These are phyloP conservation scores for Dicorynia guianensis DNA, from an alignment of 306 rosid genomes.

Conservation along the genomic window DNA sequence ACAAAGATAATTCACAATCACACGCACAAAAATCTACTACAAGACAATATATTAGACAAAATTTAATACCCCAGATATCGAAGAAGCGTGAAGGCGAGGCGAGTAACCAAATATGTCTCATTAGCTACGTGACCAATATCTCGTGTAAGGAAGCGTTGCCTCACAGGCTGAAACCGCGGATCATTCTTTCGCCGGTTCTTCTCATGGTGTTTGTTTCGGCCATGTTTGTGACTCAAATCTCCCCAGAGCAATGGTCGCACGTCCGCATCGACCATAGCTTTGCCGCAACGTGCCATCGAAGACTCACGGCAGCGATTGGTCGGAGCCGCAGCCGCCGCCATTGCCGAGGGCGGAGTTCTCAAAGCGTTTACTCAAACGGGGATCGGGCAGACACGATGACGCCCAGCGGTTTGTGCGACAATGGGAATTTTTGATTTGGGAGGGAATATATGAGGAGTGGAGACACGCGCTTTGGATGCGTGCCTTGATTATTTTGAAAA, in stretches of 20 bases:
- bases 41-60: neutral
- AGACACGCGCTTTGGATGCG: too few relatives aligned
- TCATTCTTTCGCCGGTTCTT: neutral
- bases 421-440: too few relatives aligned
- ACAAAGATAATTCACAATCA: neutral
- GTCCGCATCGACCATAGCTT: neutral
- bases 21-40: neutral
- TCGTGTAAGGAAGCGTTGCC: constrained; percentile 36
- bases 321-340: constrained; percentile 18
- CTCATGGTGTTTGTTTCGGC: neutral
- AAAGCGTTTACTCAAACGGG: too few relatives aligned
- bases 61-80: constrained; percentile 74
- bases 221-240: neutral
- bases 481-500: too few relatives aligned
- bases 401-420: too few relatives aligned
- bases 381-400: too few relatives aligned
- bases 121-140: constrained; percentile 71
- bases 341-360: neutral
- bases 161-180: constrained; percentile 17
- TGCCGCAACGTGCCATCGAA: neutral
- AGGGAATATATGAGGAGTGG: too few relatives aligned
- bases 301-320: constrained; percentile 38
- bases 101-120: constrained; percentile 77
- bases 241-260: neutral
- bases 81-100: constrained; percentile 79